Evolutionary conservation across 768 basidiomycete genomes (phyloP), one percentile per base, ranked within the genome.

Genomic region (Termitomyces sp.): DNA sequence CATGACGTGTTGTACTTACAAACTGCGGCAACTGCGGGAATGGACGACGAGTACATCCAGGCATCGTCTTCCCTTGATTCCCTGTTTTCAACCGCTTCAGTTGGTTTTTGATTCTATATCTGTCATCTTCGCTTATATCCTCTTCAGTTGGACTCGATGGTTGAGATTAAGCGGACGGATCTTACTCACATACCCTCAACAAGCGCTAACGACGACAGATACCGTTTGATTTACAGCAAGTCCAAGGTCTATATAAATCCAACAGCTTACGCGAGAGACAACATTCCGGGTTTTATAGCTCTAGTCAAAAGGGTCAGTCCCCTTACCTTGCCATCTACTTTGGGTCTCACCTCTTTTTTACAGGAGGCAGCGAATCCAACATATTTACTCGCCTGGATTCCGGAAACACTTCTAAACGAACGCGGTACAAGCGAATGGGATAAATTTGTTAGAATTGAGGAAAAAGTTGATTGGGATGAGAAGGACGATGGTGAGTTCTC

Each of bases 181-280:
- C 57, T 64, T 47, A 62, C 67, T 48, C 52, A 57, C 52, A 53
- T 67, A 54, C 65, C 64, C 45, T 52, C 65, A 38, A 56, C 57
- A 49, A 48, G 54, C 59, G 65, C 66, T 7, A 78, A 81, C 55
- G 85, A 87, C 63, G 85, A 85, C 64, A 85, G 82, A 69, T 83
- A 84, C 68, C 79, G 90, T 46, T 77, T 98, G 49, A 70, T 98
- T 14, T 97, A 93, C 65, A 88, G 86, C 71, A 97, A 96, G 70
- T 92, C 89, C 43, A 95, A 94, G 70, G 96, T 98, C 46, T 94
- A 96, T 68, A 86, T 99, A 45, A 92, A 98, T 64, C 97, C 97
- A 0, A 96, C 94, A 2, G 85, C 89, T 3, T 95, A 94, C 69
- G 79, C 89, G 2, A 81, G 89, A 66, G 97, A 98, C 71, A 96